A percentile compares a stretch with the other conserved stretches of the same genome.
Conservation (phyloP, 2,329 filamentous ascomycete genomes). For the Arthrobotrys iridis region DNA sequence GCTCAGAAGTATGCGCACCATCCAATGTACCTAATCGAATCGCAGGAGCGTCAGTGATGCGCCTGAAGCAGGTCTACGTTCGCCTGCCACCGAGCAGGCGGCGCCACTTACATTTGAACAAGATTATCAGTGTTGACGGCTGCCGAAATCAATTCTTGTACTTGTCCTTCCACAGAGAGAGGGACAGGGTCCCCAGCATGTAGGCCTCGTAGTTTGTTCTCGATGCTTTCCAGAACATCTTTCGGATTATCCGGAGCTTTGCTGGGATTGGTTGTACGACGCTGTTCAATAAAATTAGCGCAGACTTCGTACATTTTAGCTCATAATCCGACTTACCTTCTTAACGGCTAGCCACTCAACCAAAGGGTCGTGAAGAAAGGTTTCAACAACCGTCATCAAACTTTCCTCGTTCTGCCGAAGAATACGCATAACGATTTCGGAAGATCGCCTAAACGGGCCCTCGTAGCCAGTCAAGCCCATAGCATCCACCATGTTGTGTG, state of each 20-base stretch:
- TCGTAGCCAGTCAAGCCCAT: constrained; percentile 96
- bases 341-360: constrained; percentile 85
- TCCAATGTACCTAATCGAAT: constrained; percentile 70
- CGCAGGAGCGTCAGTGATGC: neutral
- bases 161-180: constrained; percentile 93
- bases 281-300: constrained; percentile 58
- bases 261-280: constrained; percentile 63
- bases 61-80: neutral
- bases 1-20: constrained; percentile 77
- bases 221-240: constrained; percentile 88
- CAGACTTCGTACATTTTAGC: neutral
- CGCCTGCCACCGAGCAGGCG: neutral
- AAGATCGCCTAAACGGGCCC: constrained; percentile 86
- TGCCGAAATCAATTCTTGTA: constrained; percentile 91
- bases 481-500: constrained; percentile 97
- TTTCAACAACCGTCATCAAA: constrained; percentile 95
- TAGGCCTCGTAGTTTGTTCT: constrained; percentile 84
- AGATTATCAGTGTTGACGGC: constrained; percentile 83
- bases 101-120: constrained; percentile 78
- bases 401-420: constrained; percentile 93
- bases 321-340: constrained; percentile 63
- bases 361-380: constrained; percentile 96
- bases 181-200: constrained; percentile 89
- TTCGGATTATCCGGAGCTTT: constrained; percentile 73
- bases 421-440: constrained; percentile 84